A percentile compares a stretch with the other conserved stretches of the same genome.
Evolutionary conservation across 169 alveolate genomes (phyloP).

Genomic region (Pseudocohnilembus persalinus): DNA sequence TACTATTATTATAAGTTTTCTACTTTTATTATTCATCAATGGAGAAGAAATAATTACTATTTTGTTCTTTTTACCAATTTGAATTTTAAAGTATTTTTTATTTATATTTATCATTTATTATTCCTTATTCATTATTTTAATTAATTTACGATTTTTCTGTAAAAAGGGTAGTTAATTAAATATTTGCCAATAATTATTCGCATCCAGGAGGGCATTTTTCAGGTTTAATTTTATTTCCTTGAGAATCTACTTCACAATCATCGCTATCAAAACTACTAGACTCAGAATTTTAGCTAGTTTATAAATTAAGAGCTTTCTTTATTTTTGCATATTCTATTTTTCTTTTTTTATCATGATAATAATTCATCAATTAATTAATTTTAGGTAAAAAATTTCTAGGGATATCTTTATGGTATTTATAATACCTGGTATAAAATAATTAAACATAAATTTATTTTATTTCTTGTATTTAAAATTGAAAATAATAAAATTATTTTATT

Average conservation of each 20-base stretch:
- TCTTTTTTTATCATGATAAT: constrained; percentile 42
- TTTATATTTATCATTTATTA: no score
- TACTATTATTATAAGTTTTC: no score
- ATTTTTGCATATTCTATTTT: constrained; percentile 41
- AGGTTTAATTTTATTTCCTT: background rate
- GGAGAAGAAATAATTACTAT: no score
- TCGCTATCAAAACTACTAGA: constrained; percentile 2
- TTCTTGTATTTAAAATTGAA: constrained; percentile 29
- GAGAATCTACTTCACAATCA: background rate
- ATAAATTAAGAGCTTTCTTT: constrained; percentile 26
- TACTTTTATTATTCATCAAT: no score
- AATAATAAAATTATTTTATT: constrained; percentile 35
- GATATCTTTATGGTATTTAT: constrained; percentile 47
- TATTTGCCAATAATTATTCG: background rate
- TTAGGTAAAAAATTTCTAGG: constrained; percentile 40
- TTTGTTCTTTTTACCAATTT: no score
- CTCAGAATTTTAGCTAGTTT: background rate
- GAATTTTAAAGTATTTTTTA: no score
- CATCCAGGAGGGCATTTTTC: background rate
- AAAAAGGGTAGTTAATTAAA: background rate
- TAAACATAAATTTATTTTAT: constrained; percentile 18
- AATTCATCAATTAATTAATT: constrained; percentile 26
- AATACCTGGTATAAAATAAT: constrained; percentile 27
- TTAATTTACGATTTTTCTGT: background rate
- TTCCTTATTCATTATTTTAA: no score